Evolutionary conservation across 768 basidiomycete species (phyloP), one percentile per base, ranked within the genome.

Genomic region (Tricholoma hemisulphureum): DNA sequence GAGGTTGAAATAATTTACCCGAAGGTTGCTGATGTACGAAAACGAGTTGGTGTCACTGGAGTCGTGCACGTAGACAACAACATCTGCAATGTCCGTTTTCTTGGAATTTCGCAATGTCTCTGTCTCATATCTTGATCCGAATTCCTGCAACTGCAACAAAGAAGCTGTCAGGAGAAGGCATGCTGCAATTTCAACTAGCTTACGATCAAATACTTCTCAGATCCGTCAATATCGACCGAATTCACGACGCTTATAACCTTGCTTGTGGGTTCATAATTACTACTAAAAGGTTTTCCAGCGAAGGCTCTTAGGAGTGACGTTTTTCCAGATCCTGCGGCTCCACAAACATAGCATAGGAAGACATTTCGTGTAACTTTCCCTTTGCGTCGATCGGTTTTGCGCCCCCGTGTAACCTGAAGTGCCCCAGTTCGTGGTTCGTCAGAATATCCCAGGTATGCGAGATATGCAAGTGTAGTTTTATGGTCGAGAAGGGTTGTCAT

Each of bases 1-100:
- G 24, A 20, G 20, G 34, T 32, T 5, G 39, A 48, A 55, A 28
- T 49, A 9, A 54, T 71, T 64, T 69, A 96, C 95, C 71, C 96
- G 84, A 66, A 98, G 77, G 75, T 96, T 97, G 65, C 93, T 95
- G 71, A 99, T 94, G 74, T 98, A 97, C 48, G 93, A 95, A 71
- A 99, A 99, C 9, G 94, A 97, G 74, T 99, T 98, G 37, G 96
- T 98, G 70, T 99, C 96, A 68, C 93, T 95, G 48, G 95, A 98
- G 73, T 99, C 96, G 67, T 98, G 87, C 29, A 98, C 94, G 69
- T 96, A 98, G 61, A 95, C 83, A 59, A 98, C 91, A 39, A 98
- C 92, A 73, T 99, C 96, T 18, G 92, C 93, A 45, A 91, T 75
- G 69, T 97, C 95, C 29, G 88, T 86, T 76, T 95, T 97, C 77